Percentiles rank a stretch among this genome's conserved stretches.
Conservation (phyloP, 2,329 filamentous ascomycete species). For the Penicillium sclerotigenum region DNA sequence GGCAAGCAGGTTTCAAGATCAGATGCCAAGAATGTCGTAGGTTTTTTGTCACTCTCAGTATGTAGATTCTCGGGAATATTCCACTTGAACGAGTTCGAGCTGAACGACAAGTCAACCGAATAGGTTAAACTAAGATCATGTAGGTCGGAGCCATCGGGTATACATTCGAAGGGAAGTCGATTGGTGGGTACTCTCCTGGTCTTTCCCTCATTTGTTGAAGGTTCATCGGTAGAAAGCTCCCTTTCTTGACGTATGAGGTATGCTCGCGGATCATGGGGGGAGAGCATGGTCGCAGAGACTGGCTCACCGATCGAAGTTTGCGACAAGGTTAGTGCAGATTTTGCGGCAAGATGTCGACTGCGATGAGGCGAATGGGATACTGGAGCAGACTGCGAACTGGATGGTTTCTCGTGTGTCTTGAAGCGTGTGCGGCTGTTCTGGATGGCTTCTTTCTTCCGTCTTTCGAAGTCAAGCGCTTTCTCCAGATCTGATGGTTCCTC, state of each 20-base stretch:
- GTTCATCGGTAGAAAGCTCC: background rate
- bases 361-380: conserved; percentile 10
- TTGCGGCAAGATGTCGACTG: conserved; percentile 20
- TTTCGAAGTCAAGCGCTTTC: conserved; percentile 23
- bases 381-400: background rate
- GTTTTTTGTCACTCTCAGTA: background rate
- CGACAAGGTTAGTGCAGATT: conserved; percentile 13
- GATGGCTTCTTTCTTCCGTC: conserved; percentile 23
- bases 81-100: background rate
- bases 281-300: conserved; percentile 2
- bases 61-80: conserved; percentile 1
- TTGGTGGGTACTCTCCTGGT: conserved; percentile 1
- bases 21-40: conserved; percentile 1
- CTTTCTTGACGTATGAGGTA: conserved; percentile 13
- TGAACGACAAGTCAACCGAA: background rate
- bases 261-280: conserved; percentile 15
- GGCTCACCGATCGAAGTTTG: background rate
- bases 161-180: conserved; percentile 19
- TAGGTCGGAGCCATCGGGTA: conserved; percentile 16
- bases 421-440: conserved; percentile 2
- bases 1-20: background rate
- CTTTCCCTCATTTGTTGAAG: background rate
- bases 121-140: conserved; percentile 6
- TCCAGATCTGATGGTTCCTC: conserved; percentile 13
- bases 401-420: background rate